Conservation (phyloP, 768 basidiomycete species). For the Xerocomellus amylosporus region DNA sequence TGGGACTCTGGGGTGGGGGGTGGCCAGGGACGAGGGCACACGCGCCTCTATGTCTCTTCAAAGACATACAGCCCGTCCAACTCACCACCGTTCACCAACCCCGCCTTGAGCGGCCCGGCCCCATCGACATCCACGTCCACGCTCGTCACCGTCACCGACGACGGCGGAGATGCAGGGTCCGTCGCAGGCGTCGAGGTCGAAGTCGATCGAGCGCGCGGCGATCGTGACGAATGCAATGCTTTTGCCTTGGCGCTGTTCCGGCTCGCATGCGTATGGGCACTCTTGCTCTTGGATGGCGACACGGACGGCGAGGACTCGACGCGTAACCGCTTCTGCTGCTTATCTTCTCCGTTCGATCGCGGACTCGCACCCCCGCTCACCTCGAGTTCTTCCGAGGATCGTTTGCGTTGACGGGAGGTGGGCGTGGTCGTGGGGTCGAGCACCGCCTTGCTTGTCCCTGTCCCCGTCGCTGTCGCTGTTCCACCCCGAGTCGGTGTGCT, state of each 20-base stretch:
- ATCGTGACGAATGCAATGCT: neutral
- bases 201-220: constrained; percentile 7
- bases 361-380: constrained; percentile 7
- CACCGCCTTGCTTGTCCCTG: neutral
- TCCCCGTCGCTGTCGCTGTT: neutral
- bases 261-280: neutral
- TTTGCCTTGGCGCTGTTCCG: neutral
- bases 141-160: constrained; percentile 22
- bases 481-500: neutral
- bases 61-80: constrained; percentile 33
- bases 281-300: constrained; percentile 6
- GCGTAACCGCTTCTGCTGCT: constrained; percentile 31
- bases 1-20: constrained; percentile 2
- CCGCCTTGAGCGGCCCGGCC: constrained; percentile 23
- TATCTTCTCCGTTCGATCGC: constrained; percentile 14
- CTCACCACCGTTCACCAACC: constrained; percentile 31
- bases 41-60: constrained; percentile 17
- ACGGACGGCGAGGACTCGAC: constrained; percentile 15
- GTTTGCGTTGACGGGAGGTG: constrained; percentile 38
- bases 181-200: constrained; percentile 6
- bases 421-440: constrained; percentile 8
- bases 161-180: constrained; percentile 18
- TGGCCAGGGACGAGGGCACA: neutral
- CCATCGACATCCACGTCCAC: constrained; percentile 18
- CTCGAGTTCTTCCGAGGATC: constrained; percentile 51